Evolutionary conservation across 2,329 filamentous ascomycete genomes (phyloP), one percentile per base, ranked within the genome.

Genomic region (Scedosporium apiospermum): DNA sequence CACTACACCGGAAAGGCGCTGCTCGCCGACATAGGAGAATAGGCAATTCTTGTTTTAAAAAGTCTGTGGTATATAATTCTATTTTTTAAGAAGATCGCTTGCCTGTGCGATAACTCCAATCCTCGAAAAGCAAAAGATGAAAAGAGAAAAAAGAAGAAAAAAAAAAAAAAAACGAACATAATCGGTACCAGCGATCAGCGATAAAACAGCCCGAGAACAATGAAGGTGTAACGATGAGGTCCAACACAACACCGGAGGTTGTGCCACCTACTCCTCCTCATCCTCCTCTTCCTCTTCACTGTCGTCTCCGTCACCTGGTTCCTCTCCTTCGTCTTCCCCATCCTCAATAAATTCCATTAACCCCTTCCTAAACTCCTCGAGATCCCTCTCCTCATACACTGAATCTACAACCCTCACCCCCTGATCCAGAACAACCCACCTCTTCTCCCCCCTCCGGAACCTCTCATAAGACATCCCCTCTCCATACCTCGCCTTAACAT

Each of bases 381-480:
- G 23, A 23, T 51, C 59, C 26, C 59, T 53, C 27, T 46, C 42
- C 30, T 44, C 41, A 18, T 61, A 61, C 6, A 61, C 59, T 10
- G 59, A 61, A 49, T 61, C 59, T 10, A 61, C 42, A 14, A 7
- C 23, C 44, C 59, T 27, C 10, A 51, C 75, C 6, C 69, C 65
- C 21, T 66, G 71, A 65, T 79, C 74, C 63, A 70, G 77, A 51
- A 74, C 66, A 7, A 79, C 68, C 73, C 74, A 78, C 30, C 76
- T 71, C 57, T 71, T 72, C 65, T 77, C 74, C 53, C 75, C 70
- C 41, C 69, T 69, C 62, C 73, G 65, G 61, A 76, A 76, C 5
- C 64, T 63, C 4, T 46, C 49, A 62, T 74, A 76, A 12, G 68
- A 68, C 57, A 69, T 70, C 55, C 66, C 65, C 18, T 68, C 63